Evolutionary conservation across 2,329 filamentous ascomycete species (phyloP), one percentile per base, ranked within the genome.

Genomic region (Neofusicoccum ribis): DNA sequence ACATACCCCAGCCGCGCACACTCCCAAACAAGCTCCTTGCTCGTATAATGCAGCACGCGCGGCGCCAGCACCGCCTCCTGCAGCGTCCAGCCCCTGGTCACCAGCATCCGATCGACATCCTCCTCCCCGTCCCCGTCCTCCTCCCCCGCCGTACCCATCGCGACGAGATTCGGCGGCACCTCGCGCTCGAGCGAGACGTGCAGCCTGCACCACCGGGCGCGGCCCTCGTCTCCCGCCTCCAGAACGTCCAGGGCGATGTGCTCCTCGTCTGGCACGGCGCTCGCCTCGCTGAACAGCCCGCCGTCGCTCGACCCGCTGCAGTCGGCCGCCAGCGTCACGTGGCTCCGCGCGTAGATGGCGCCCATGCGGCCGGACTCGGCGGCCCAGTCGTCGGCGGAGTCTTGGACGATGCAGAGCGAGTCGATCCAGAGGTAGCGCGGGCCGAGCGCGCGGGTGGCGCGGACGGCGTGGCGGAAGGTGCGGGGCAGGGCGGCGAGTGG

Each of bases 1-100:
- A 12, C 14, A 8, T 59, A 59, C 3, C 54, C 54, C 17, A 12
- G 5, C 4, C 11, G 12, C 20, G 49, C 6, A 12, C 76, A 78
- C 51, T 77, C 74, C 76, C 76, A 78, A 68, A 77, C 75, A 66
- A 76, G 68, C 58, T 78, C 75, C 62, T 72, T 70, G 50, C 69
- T 68, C 41, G 73, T 71, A 11, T 76, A 66, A 37, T 75, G 72
- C 15, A 78, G 69, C 64, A 76, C 69, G 14, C 76, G 71, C 14
- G 69, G 71, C 27, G 74, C 75, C 15, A 78, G 75, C 0, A 77
- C 70, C 9, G 74, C 72, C 58, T 77, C 76, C 68, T 77, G 76
- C 2, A 77, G 70, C 8, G 67, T 69, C 76, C 76, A 78, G 15
- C 73, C 72, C 17, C 76, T 69, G 7, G 39, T 63, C 23, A 37